Evolutionary conservation across 139 green algal species (phyloP), one percentile per base, ranked within the genome.

Genomic region (Raphidocelis subcapitata): DNA sequence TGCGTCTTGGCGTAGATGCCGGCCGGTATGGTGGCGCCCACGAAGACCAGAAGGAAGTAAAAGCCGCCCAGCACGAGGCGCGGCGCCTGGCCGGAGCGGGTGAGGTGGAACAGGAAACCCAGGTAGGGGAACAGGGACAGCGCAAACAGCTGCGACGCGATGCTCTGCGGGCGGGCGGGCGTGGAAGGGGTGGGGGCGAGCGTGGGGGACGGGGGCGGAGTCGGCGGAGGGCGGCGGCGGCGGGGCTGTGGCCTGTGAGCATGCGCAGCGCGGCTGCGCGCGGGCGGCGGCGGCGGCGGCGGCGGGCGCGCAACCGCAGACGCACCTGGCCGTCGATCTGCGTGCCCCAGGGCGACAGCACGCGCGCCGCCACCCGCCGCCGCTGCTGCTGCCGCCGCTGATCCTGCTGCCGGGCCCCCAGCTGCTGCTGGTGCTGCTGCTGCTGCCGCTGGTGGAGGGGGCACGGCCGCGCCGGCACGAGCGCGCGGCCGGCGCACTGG

Each of bases 41-140:
- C 96, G 76, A 99, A 99, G 0, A 89, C 92, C 8, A 99, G 85
- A 14, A 99, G 84, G 85, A 99, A 99, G 79, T 95, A 96, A 69
- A 98, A 99, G 8, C 96, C 96, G 59, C 94, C 90, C 0, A 95
- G 65, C 2, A 79, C 85, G 2, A 94, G 63, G 1, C 59, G 72
- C 8, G 90, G 88, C 28, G 95, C 92, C 69, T 91, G 80, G 46
- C 86, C 89, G 0, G 85, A 90, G 3, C 79, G 80, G 0, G 81
- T 90, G 0, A 98, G 75, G 73, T 83, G 88, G 79, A 92, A 98
- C 0, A 99, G 80, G 78, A 99, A 99, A n/a, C 65, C 89, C 5
- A 94, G 77, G 79, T 98, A 99, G 10, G 94, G 95, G 5, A 98
- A 84, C 15, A 99, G 85, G 41, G 77, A 91, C 36, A 84, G 65